phyloP scores from a whole-genome alignment of 495 filamentous ascomycete genomes.

The Penicillium egyptiacum region DNA sequence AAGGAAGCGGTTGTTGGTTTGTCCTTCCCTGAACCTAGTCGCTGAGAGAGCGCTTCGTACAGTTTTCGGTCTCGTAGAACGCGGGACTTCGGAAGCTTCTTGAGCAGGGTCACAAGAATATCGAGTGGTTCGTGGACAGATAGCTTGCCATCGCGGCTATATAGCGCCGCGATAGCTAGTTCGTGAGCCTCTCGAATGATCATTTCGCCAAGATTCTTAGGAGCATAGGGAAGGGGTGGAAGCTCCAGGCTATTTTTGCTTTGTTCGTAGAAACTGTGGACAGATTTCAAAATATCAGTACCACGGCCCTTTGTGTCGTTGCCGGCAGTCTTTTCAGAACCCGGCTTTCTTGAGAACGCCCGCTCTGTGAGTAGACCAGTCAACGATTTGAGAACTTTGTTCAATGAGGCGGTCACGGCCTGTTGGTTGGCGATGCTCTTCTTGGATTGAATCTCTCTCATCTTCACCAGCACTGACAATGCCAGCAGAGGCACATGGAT shows the following conservation, averaged over 20 bases:
- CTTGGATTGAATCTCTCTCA: slow-evolving; percentile 30
- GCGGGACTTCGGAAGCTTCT: slow-evolving; percentile 56
- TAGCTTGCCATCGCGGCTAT: slow-evolving; percentile 21
- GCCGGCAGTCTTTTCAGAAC: slow-evolving; percentile 25
- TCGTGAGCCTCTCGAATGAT: slow-evolving; percentile 61
- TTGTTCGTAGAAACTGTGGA: slow-evolving; percentile 62
- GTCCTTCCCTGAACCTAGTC: slow-evolving; percentile 22
- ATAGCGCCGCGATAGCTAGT: slow-evolving; percentile 46
- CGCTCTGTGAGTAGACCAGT: slow-evolving; percentile 66
- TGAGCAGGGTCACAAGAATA: slow-evolving; percentile 56
- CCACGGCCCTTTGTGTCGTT: slow-evolving; percentile 25
- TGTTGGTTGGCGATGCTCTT: slow-evolving; percentile 21
- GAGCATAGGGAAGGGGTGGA: slow-evolving; percentile 55
- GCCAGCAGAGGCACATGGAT: slow-evolving; percentile 77
- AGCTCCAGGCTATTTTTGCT: slow-evolving; percentile 47
- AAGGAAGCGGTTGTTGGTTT: slow-evolving; percentile 38
- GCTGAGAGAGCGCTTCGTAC: slow-evolving; percentile 54
- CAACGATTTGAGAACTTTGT: slow-evolving; percentile 36
- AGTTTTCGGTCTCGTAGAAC: slow-evolving; percentile 54
- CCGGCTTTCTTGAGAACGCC: slow-evolving; percentile 56
- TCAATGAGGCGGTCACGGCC: slow-evolving; percentile 29
- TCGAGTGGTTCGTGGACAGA: slow-evolving; percentile 44
- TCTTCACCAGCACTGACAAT: slow-evolving; percentile 64
- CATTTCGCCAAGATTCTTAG: slow-evolving; percentile 56
- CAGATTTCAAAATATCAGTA: slow-evolving; percentile 56